Evolutionary conservation across 805 yeast species (phyloP).

Genomic region (Candida loeiensis): DNA sequence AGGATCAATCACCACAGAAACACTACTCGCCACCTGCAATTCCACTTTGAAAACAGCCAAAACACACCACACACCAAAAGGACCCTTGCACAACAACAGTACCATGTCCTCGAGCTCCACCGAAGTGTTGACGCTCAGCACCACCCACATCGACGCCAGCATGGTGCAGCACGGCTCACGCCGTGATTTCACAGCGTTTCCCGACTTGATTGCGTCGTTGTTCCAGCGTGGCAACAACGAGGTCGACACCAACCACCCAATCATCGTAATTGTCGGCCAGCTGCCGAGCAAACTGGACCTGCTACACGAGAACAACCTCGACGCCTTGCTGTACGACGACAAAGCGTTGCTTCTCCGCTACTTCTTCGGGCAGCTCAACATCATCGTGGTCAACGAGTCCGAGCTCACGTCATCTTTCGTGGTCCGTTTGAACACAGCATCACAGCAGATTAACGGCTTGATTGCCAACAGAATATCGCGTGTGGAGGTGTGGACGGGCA

Average conservation of each 20-base stretch:
- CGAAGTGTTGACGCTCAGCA: constrained; percentile 13
- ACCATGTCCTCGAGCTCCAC: constrained; percentile 11
- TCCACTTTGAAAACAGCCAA: no score
- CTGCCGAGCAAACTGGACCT: constrained; percentile 2
- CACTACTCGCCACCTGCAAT: no score
- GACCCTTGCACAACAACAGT: neutral
- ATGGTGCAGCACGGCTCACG: constrained; percentile 1
- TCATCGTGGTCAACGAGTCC: constrained; percentile 20
- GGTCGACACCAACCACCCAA: constrained; percentile 29
- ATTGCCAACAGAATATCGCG: constrained; percentile 33
- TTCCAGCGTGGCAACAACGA: constrained; percentile 34
- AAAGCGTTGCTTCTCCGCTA: constrained; percentile 30
- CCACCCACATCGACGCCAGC: constrained; percentile 1
- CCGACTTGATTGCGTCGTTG: constrained; percentile 20
- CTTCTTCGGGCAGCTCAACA: constrained; percentile 37
- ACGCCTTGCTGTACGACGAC: constrained; percentile 24
- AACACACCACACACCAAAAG: neutral
- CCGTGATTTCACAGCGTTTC: constrained; percentile 10
- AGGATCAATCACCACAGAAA: no score
- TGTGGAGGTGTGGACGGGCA: constrained; percentile 44
- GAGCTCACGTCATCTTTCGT: constrained; percentile 3
- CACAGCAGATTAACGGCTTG: constrained; percentile 21
- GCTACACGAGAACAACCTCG: no score
- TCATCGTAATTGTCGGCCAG: constrained; percentile 24
- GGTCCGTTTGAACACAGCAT: constrained; percentile 16